Conservation (phyloP, 2,329 filamentous ascomycete genomes). For the Ilyonectria mors-panacis region DNA sequence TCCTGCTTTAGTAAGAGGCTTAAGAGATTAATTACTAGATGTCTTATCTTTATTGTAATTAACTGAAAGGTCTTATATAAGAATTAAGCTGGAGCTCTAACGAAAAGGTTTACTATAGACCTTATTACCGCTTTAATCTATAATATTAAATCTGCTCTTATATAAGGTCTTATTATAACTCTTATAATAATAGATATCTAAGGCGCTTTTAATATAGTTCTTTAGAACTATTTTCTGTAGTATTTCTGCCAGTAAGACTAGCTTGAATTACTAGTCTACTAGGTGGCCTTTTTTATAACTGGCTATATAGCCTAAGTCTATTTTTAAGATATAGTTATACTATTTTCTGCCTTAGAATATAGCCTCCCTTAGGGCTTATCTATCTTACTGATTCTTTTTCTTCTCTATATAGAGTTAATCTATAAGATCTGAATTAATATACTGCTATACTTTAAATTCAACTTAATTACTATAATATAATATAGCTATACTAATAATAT, state of each 20-base stretch:
- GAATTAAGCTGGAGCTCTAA: constrained; percentile 42
- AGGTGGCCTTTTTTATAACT: constrained; percentile 33
- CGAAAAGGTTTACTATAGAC: constrained; percentile 32
- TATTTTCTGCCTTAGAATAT: constrained; percentile 13
- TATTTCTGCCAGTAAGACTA: constrained; percentile 33
- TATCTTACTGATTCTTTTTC: background rate
- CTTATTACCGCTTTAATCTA: constrained; percentile 32
- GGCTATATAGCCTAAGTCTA: constrained; percentile 2
- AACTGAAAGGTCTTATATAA: constrained; percentile 37
- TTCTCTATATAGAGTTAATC: background rate
- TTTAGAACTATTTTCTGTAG: constrained; percentile 35
- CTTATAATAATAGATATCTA: constrained; percentile 38
- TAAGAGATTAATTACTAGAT: constrained; percentile 42
- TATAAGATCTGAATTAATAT: background rate
- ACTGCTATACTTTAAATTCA: background rate
- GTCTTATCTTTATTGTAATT: constrained; percentile 39
- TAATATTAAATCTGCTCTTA: constrained; percentile 38
- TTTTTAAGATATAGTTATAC: constrained; percentile 25
- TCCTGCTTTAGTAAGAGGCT: constrained; percentile 47
- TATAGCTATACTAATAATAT: too few relatives aligned
- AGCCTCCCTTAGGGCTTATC: constrained; percentile 12
- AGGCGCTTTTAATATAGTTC: constrained; percentile 37
- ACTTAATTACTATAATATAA: background rate
- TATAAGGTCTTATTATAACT: constrained; percentile 19
- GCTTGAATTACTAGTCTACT: constrained; percentile 28